Base-by-base conservation (phyloP, 2,329 filamentous ascomycete species). In the Alternaria sp. region DNA sequence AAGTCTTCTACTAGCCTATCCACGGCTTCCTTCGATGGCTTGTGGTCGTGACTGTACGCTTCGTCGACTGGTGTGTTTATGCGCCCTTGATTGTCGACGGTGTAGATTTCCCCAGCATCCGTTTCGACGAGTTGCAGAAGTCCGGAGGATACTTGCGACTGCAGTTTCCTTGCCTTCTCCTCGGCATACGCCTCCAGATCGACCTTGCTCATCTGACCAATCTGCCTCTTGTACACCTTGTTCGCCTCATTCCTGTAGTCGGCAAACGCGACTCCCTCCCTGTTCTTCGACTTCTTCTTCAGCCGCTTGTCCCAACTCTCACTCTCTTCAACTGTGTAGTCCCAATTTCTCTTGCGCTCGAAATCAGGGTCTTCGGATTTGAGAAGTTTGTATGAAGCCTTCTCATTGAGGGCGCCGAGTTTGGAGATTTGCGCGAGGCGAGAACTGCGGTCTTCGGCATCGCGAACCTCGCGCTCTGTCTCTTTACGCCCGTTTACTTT, bases 341-440 rank as follows among this genome's bases (percentile, higher is more conserved):
- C 96, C 96, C 96, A 99, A 2, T 96, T 96, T 44, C 96, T 90
- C 82, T 98, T 97, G 70, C 96, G 92, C 85, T 99, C 96, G 76
- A 98, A 99, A 80, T 98, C 96, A 59, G 92, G 93, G 2, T 93
- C 90, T 73, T 97, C 93, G 5, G 93, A 93, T 83, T 97, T 97
- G 46, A 97, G 86, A 0, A 99, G 88, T 77, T 98, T 99, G 79
- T 97, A 93, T 6, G 91, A 90, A 19, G 96, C 95, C 69, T 96
- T 90, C 59, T 93, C 94, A 73, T 93, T 92, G 75, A 93, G 93
- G 66, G 94, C 91, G 67, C 91, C 89, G n/a, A 98, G 84, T 1
- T 92, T 87, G 1, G 89, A 89, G 52, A 97, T 87, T 65, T 95
- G 87, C 4, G 87, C 67, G 4, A 69, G 65, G 15, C 73, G 70